Evolutionary conservation across 1,284 basidiomycete species (phyloP), one percentile per base, ranked within the genome.

Genomic region (Pseudozyma pruni): DNA sequence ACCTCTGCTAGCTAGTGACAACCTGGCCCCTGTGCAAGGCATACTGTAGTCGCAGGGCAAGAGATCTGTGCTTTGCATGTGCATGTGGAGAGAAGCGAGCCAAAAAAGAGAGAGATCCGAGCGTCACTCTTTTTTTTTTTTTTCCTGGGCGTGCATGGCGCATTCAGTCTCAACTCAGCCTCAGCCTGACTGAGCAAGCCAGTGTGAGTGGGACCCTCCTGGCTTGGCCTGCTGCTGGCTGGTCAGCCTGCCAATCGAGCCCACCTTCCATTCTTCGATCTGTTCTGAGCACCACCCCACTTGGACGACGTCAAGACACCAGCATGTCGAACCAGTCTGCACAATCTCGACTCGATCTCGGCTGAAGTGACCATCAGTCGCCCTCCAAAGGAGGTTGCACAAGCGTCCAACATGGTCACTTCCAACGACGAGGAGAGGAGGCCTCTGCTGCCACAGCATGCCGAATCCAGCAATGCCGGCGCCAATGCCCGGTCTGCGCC

Each of bases 361-460:
- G 59, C 52, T 55, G 41, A 61, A 29, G 40, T n/a, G n/a, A 32
- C 37, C 37, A 49, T 29, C 38, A 19, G 27, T 32, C 10, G 29
- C 27, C 35, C 42, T 27, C 27, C 37, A 8, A 5, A 9, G 2
- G 33, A 47, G 46, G 35, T 40, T 25, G 25, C 35, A 23, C 34
- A 22, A 33, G 19, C 31, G 11, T 34, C 17, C 32, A 33, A 6
- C n/a, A 59, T 59, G 55, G 47, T n/a, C 11, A 13, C 51, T 4
- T 29, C 35, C 16, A 32, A 42, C 11, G 19, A 54, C 4, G 62
- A 60, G 32, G 69, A 72, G 31, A 40, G 58, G 9, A 50, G 54
- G 33, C 62, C 69, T 19, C 42, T 72, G 46, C 51, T 72, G 20
- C 25, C 47, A 16, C 39, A 37, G 20, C 48, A 44, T 6, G 17